Evolutionary conservation across 2,329 filamentous ascomycete species (phyloP).

Genomic region (Colletotrichum liaoningense): DNA sequence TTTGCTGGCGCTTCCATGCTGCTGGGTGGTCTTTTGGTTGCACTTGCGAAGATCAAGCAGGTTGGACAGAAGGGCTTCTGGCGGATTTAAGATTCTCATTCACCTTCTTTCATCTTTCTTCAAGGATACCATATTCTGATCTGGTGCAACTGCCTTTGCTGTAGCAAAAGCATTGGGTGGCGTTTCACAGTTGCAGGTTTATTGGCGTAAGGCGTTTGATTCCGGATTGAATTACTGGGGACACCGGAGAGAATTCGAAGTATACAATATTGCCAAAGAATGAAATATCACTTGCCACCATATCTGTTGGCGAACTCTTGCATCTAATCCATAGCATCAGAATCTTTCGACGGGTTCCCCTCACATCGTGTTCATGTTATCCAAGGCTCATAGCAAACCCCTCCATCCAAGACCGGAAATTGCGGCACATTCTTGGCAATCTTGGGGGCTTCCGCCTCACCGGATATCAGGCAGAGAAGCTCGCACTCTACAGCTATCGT

Average conservation of each 20-base stretch:
- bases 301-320: neutral
- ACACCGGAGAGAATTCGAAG: neutral
- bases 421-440: neutral
- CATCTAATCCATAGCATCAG: neutral
- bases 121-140: too few species aligned
- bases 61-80: constrained; percentile 23
- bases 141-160: neutral
- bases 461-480: neutral
- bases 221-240: neutral
- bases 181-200: neutral
- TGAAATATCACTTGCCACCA: neutral
- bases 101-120: neutral
- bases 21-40: constrained; percentile 22
- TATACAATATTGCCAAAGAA: neutral
- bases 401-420: neutral
- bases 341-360: neutral
- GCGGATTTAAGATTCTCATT: neutral
- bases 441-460: neutral
- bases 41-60: constrained; percentile 31
- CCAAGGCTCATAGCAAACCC: neutral
- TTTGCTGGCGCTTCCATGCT: constrained; percentile 27
- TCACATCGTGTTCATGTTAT: neutral
- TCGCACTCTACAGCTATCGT: neutral
- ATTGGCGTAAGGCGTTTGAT: neutral
- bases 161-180: neutral